Base-by-base conservation (phyloP, 331 rosid species). In the Malus hybrid region DNA sequence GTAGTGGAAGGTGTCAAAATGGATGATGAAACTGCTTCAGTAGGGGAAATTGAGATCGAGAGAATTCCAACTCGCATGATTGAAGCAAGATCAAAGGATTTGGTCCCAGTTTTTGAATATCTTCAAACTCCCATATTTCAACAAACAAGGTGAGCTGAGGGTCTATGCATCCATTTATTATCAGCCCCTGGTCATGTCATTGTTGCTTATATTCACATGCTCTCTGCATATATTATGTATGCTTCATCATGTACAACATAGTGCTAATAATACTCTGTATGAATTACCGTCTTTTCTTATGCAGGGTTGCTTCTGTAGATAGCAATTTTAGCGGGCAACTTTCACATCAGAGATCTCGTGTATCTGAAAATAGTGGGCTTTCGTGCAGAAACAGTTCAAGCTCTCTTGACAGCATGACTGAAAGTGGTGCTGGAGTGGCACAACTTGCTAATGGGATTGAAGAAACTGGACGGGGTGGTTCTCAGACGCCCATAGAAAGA, bases 1-100 rank as follows among this genome's bases (percentile, higher is more conserved):
- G 64, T 71, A 74, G 78, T 82, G 70, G 92, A 88, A 33, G 88
- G 87, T 44, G 31, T 81, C 33, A 18, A 83, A 70, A 78, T 81
- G 80, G 87, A 82, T 78, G 87, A 72, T 81, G 87, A 66, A 72
- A 84, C 75, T 72, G 70, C 76, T 77, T 76, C 79, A 2, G 89
- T 81, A 55, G 97, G 97, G 24, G 99, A 92, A 83, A 63, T 84
- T 36, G 97, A 92, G 86, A 84, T 92, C 1, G 99, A 95, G 85
- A 89, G 88, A 77, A 83, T 92, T 48, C 88, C 90, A 10, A 89
- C 93, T 55, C 78, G 80, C 74, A 84, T 76, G 83, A 76, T 90
- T 74, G 93, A 90, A 84, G 92, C 92, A 68, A 85, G 97, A 81
- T 80, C 97, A 28, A 95, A 88, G 82, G 79, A 80, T 85, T 80